A percentile compares a stretch with the other conserved stretches of the same genome.
phyloP scores from a whole-genome alignment of 306 rosid genomes.

The Macrotyloma uniflorum region DNA sequence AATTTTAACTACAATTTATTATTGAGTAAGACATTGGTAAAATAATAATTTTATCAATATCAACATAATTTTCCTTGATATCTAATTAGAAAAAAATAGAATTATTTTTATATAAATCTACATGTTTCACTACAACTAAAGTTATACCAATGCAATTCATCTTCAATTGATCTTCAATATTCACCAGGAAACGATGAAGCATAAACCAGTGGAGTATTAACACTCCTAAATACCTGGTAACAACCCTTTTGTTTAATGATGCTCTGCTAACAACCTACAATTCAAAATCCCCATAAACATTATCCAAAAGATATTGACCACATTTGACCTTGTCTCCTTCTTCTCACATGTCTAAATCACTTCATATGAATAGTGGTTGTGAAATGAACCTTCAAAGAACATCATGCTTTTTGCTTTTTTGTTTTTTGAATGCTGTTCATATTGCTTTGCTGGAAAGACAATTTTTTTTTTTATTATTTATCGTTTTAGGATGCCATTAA shows the following conservation, averaged over 20 bases:
- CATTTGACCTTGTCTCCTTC: background rate
- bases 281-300: background rate
- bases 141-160: no score
- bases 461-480: background rate
- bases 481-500: background rate
- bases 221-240: background rate
- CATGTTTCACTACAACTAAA: no score
- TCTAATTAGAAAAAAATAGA: no score
- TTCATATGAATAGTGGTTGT: constrained; percentile 15
- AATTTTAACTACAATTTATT: no score
- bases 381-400: constrained; percentile 23
- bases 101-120: no score
- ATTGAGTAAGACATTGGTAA: no score
- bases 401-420: background rate
- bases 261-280: background rate
- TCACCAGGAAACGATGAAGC: no score
- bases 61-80: no score
- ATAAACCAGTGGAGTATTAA: no score
- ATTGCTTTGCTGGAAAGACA: constrained; percentile 43
- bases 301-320: constrained; percentile 7
- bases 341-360: background rate
- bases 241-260: background rate
- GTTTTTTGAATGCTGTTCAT: constrained; percentile 14
- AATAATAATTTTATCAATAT: no score
- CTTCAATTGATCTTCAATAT: no score